phyloP scores from a whole-genome alignment of 495 filamentous ascomycete species.

The Penicillium flavigenum region DNA sequence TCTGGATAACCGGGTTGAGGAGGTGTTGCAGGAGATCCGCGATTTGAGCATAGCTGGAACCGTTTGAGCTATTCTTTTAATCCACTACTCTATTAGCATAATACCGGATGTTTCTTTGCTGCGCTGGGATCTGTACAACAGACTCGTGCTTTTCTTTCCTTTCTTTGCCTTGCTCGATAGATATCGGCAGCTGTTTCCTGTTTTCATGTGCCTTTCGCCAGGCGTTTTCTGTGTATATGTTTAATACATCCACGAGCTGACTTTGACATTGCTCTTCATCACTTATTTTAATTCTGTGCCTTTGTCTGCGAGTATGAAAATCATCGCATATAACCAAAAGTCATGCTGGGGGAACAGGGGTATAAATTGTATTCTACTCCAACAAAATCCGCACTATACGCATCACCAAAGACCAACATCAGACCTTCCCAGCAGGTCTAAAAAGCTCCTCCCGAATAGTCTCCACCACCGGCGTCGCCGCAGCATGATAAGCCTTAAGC shows the following conservation, averaged over 20 bases:
- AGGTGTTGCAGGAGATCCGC: constrained; percentile 94
- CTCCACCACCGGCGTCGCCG: constrained; percentile 50
- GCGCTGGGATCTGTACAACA: neutral
- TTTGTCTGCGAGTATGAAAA: neutral
- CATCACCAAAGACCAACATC: constrained; percentile 3
- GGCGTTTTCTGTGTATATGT: constrained; percentile 16
- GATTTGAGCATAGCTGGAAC: constrained; percentile 91
- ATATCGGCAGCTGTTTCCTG: neutral
- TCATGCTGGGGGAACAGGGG: neutral
- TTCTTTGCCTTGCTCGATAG: constrained; percentile 7
- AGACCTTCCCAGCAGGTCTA: constrained; percentile 11
- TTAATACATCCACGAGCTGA: constrained; percentile 11
- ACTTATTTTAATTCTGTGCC: neutral
- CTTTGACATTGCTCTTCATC: neutral
- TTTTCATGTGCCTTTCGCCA: constrained; percentile 6
- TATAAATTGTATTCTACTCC: neutral
- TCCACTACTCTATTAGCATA: constrained; percentile 7
- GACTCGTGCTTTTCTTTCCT: constrained; percentile 4
- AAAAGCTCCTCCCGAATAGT: constrained; percentile 49
- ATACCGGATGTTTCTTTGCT: constrained; percentile 8
- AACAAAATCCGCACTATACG: neutral
- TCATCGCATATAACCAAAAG: neutral
- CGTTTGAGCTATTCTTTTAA: constrained; percentile 42
- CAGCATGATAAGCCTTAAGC: constrained; percentile 47
- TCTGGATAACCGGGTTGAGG: constrained; percentile 87